Conservation (phyloP, 352 stramenopile genomes). For the Thalassiosira allenii region DNA sequence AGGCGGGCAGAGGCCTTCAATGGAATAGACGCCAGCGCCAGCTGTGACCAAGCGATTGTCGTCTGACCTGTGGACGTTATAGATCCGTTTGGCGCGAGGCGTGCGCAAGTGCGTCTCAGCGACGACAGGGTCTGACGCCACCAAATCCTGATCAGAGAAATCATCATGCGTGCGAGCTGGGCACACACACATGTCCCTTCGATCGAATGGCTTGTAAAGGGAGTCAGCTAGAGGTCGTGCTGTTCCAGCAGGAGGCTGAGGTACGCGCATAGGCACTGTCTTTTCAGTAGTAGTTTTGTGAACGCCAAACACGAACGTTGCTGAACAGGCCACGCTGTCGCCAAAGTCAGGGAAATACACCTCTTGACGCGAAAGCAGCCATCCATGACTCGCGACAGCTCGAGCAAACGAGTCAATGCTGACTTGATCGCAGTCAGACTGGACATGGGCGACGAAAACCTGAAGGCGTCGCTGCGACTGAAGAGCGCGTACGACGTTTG, state of each 20-base stretch:
- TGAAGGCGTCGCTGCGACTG: background rate
- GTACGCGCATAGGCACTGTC: too few relatives aligned
- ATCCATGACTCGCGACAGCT: background rate
- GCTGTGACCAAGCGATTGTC: background rate
- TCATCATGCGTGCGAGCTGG: too few relatives aligned
- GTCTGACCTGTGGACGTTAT: slow-evolving; percentile 8
- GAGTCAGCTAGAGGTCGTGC: too few relatives aligned
- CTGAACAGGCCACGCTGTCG: background rate
- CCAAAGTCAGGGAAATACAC: slow-evolving; percentile 11
- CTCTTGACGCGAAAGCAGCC: background rate
- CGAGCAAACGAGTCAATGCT: background rate
- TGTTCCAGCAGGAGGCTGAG: too few relatives aligned
- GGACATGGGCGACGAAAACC: background rate
- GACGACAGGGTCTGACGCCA: too few relatives aligned
- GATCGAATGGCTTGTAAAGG: too few relatives aligned
- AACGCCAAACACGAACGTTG: too few relatives aligned
- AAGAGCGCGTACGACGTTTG: background rate
- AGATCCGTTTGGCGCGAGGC: background rate
- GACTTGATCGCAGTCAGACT: background rate
- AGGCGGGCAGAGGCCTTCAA: slow-evolving; percentile 7
- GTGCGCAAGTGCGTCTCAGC: background rate
- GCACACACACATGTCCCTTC: slow-evolving; percentile 7
- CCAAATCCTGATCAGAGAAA: background rate
- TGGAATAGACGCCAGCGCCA: slow-evolving; percentile 7
- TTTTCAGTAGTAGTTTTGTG: too few relatives aligned